phyloP scores from a whole-genome alignment of 371 early-diverging fungal species.

The Capniomyces stellatus region DNA sequence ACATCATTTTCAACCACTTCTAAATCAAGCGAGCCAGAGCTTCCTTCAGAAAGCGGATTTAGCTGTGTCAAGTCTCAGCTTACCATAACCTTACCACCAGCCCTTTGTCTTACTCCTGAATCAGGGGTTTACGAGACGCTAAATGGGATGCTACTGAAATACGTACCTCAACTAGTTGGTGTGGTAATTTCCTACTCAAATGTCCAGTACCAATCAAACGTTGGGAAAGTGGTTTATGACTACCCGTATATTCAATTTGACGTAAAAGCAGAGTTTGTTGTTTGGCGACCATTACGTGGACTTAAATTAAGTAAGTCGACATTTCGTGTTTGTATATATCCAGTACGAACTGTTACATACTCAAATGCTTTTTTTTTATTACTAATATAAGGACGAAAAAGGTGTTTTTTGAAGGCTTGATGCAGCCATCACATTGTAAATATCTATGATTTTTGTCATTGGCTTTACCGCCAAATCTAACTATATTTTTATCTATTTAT shows the following conservation, averaged over 20 bases:
- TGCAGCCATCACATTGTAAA: too few species aligned
- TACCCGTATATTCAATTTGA: conserved; percentile 68
- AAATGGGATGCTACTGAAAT: conserved; percentile 75
- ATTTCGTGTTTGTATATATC: conserved; percentile 2
- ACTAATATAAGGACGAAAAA: too few species aligned
- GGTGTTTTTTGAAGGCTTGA: too few species aligned
- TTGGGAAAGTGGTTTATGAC: conserved; percentile 59
- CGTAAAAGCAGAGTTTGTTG: conserved; percentile 44
- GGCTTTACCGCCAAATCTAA: too few species aligned
- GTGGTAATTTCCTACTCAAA: conserved; percentile 67
- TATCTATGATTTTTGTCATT: too few species aligned
- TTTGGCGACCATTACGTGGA: conserved; percentile 67
- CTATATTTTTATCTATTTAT: too few species aligned
- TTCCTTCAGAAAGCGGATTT: not conserved
- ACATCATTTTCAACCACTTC: not conserved
- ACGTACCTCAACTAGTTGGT: conserved; percentile 65
- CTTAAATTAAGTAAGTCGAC: conserved; percentile 33
- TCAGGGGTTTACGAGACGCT: conserved; percentile 64
- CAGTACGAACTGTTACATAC: too few species aligned
- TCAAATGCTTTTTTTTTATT: too few species aligned
- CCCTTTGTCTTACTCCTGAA: conserved; percentile 3
- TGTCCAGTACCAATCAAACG: conserved; percentile 32
- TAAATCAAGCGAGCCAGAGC: not conserved
- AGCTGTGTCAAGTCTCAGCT: not conserved
- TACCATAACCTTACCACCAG: conserved; percentile 4